Base-by-base conservation (phyloP, 2,329 filamentous ascomycete species). In the Ophiostoma populinum region DNA sequence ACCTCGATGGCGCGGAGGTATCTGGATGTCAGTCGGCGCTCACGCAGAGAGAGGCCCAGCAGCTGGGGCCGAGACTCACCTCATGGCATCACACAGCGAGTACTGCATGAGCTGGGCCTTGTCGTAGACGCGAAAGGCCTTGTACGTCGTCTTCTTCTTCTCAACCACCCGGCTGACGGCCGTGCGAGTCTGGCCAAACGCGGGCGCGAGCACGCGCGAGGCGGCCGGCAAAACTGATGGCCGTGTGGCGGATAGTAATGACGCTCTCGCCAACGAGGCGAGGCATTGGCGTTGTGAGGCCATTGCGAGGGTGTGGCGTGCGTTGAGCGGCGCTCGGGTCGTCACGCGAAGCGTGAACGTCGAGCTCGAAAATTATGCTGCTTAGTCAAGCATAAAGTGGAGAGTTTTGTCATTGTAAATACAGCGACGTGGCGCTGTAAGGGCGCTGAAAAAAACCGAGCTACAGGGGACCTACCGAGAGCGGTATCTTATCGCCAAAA, bases 1-100 rank as follows among this genome's bases (percentile, higher is more conserved):
- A 94, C 86, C 68, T 98, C 90, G 50, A 79, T 75, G 32, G 90
- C 87, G 49, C 83, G 81, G 45, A 98, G 72, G 53, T 93, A 90
- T 52, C 85, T 93, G 45, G n/a, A 8, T 11, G 7, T 17, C 3
- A 36, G 8, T 5, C n/a, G n/a, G n/a, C n/a, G n/a, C n/a, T n/a
- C n/a, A n/a, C n/a, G n/a, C n/a, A n/a, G n/a, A n/a, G n/a, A n/a
- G n/a, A n/a, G n/a, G n/a, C n/a, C n/a, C n/a, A n/a, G n/a, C n/a
- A n/a, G n/a, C n/a, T n/a, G n/a, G n/a, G n/a, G n/a, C n/a, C n/a
- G n/a, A n/a, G n/a, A 25, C 22, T 7, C 31, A 35, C 82, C 86
- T 73, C 73, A 98, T 90, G 12, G 90, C 92, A 61, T 98, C 90
- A 45, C 82, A 79, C 21, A 98, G 65, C 1, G 83, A 71, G 50